Percentiles rank a stretch among this genome's conserved stretches.
Evolutionary conservation across 23 red algal genomes (phyloP).

Genomic region (Agarophyton chilense): DNA sequence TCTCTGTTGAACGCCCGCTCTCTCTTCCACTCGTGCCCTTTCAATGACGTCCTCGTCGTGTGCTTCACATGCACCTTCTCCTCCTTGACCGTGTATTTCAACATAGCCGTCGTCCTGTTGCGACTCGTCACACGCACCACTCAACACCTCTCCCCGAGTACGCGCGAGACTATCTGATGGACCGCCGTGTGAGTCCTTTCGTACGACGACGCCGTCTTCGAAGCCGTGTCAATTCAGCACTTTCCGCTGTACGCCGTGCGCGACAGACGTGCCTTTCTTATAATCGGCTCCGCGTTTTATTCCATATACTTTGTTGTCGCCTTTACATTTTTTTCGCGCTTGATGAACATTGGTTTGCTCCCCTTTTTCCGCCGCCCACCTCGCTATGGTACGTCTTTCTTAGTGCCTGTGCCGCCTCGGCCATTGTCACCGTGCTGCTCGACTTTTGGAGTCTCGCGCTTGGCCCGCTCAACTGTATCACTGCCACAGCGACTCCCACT

Average conservation of each 20-base stretch:
- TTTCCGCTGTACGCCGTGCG: constrained; percentile 90
- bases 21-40: constrained; percentile 77
- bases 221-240: constrained; percentile 92
- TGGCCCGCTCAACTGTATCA: constrained; percentile 58
- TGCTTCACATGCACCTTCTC: constrained; percentile 85
- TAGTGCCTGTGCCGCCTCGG: constrained; percentile 78
- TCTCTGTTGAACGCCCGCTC: constrained; percentile 81
- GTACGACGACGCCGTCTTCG: constrained; percentile 80
- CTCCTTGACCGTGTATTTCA: constrained; percentile 95
- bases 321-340: constrained; percentile 90
- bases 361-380: too few relatives aligned
- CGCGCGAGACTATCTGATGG: not conserved
- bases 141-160: not conserved
- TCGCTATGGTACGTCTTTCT: constrained; percentile 41
- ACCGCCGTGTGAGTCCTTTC: constrained; percentile 61
- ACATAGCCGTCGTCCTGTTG: constrained; percentile 63
- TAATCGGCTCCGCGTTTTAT: constrained; percentile 86
- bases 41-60: constrained; percentile 89
- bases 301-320: constrained; percentile 94
- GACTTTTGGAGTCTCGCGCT: constrained; percentile 91
- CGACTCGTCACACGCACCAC: constrained; percentile 23
- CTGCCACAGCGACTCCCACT: too few relatives aligned
- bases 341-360: constrained; percentile 60
- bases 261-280: constrained; percentile 47
- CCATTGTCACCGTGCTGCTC: constrained; percentile 91